Evolutionary conservation across 2,329 filamentous ascomycete species (phyloP).

Genomic region (Fusarium paranaense): DNA sequence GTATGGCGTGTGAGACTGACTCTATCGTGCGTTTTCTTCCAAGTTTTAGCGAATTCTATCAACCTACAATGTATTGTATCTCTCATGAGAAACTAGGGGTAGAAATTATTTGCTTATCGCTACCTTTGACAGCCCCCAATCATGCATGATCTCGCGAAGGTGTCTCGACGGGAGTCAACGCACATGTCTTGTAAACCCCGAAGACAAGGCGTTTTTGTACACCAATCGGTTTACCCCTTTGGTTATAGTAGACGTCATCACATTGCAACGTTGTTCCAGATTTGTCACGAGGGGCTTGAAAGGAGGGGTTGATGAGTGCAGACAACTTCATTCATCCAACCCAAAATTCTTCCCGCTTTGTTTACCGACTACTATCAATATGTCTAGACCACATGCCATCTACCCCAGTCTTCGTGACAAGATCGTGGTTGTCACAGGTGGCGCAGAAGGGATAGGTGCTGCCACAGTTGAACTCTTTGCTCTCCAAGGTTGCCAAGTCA

Average conservation of each 20-base stretch:
- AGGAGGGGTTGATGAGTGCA: neutral
- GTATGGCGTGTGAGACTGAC: neutral
- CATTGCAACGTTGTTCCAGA: neutral
- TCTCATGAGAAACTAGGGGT: neutral
- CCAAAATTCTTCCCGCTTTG: neutral
- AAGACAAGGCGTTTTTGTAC: neutral
- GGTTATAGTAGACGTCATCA: neutral
- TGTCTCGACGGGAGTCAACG: neutral
- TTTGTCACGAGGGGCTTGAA: neutral
- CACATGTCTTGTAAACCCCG: neutral
- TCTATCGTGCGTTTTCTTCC: neutral
- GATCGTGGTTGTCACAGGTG: constrained; percentile 58
- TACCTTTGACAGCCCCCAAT: neutral
- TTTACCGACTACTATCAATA: neutral
- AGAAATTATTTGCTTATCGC: neutral
- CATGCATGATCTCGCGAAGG: neutral
- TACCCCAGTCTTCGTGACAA: constrained; percentile 57
- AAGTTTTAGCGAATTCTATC: neutral
- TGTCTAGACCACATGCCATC: constrained; percentile 43
- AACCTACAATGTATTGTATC: neutral
- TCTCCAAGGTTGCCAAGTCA: constrained; percentile 56
- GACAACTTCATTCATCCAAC: neutral
- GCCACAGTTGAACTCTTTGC: constrained; percentile 58
- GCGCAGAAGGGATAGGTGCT: constrained; percentile 60
- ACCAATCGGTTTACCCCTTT: neutral